Evolutionary conservation across 352 stramenopile genomes (phyloP).

Genomic region (Globisporangium viniferum): DNA sequence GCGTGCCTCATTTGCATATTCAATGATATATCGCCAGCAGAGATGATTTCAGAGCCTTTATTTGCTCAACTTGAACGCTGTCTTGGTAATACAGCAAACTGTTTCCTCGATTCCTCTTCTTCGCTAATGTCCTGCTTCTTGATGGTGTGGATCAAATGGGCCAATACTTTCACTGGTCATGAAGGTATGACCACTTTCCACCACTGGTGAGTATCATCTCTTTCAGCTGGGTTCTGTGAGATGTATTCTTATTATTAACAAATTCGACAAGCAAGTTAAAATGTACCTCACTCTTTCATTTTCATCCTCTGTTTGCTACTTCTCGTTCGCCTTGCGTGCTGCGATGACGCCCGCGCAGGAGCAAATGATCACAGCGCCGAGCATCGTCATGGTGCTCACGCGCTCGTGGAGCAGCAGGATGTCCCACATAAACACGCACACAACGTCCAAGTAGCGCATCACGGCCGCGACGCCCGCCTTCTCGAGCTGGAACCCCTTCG

Average conservation of each 20-base stretch:
- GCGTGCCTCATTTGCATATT: background rate
- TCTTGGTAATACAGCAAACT: no score
- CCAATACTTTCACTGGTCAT: no score
- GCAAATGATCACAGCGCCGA: conserved; percentile 5
- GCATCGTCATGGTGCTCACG: conserved; percentile 24
- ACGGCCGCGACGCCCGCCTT: conserved; percentile 59
- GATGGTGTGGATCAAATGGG: no score
- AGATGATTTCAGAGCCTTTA: no score
- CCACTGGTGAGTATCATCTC: background rate
- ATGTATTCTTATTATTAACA: background rate
- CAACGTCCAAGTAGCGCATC: conserved; percentile 70
- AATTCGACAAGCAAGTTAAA: background rate
- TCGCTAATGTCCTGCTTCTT: no score
- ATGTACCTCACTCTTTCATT: background rate
- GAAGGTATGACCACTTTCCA: background rate
- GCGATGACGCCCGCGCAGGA: conserved; percentile 1
- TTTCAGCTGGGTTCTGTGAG: background rate
- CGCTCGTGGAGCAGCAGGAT: conserved; percentile 36
- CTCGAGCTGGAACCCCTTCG: conserved; percentile 68
- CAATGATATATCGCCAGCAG: background rate
- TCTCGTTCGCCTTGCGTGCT: background rate
- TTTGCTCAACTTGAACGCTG: no score
- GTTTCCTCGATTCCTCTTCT: no score
- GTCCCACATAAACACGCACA: conserved; percentile 71
- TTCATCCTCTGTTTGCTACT: background rate